Evolutionary conservation across 768 basidiomycete species (phyloP), one percentile per base, ranked within the genome.

Genomic region (Suillus discolor): DNA sequence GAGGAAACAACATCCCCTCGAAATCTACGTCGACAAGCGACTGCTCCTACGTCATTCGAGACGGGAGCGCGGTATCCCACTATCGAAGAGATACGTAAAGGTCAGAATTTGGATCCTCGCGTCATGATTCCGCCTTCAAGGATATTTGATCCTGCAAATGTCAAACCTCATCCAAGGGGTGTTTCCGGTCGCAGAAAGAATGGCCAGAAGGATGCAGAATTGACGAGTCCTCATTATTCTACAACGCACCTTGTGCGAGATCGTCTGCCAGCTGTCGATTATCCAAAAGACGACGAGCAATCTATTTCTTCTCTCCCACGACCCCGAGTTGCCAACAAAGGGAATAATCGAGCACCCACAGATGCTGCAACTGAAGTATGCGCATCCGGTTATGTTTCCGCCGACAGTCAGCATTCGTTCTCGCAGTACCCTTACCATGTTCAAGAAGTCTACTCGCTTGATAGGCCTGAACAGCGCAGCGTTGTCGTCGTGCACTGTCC

Each of bases 101-200:
- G 31, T 39, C 36, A 65, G 62, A 53, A 53, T 4, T 59, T 68
- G 44, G 76, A 76, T 61, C 44, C 76, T 57, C 75, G 75, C 11
- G 16, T 76, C 20, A 77, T 76, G 75, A 62, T 67, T 47, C 75
- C 76, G 7, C 62, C 62, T 54, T 38, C 69, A 25, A 76, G 69
- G 11, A 16, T 62, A 38, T 77, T 74, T 51, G 66, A 77, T 61
- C 71, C 74, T 16, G 67, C 64, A 65, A 74, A 70, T 55, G 62
- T 77, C 53, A 76, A 76, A 57, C 51, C 65, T 47, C 59, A 68
- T 61, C 68, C 73, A 47, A 38, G 42, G 59, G 71, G 71, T 25
- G 1, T 18, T 60, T 13, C 59, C 6, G 25, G 41, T 42, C 41
- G 41, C 59, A 60, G 59, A 60, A 42, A 31, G 18, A 13, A 42